phyloP scores from a whole-genome alignment of 208 protist genomes.

The Leishmania turanica region DNA sequence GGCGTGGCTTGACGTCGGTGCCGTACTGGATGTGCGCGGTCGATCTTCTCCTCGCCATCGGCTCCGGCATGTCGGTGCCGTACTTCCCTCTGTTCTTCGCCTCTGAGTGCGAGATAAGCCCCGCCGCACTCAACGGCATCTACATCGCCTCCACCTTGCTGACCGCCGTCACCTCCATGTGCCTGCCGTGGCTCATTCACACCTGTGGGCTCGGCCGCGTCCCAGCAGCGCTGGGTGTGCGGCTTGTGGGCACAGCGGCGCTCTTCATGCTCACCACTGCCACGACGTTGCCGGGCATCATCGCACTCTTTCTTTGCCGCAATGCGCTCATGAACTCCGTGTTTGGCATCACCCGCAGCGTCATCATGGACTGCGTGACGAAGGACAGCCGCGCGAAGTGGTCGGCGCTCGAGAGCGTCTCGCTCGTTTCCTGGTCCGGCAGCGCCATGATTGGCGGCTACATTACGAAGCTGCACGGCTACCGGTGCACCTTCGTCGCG shows the following conservation, averaged over 20 bases:
- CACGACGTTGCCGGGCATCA: constrained; percentile 5
- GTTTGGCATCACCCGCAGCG: constrained; percentile 57
- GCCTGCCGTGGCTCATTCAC: constrained; percentile 26
- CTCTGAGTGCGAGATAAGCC: constrained; percentile 20
- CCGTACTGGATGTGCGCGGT: constrained; percentile 56
- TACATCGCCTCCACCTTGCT: constrained; percentile 38
- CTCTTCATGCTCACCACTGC: constrained; percentile 32
- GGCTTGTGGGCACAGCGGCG: constrained; percentile 34
- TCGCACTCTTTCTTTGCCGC: constrained; percentile 42
- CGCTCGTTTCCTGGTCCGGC: constrained; percentile 63
- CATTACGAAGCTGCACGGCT: constrained; percentile 41
- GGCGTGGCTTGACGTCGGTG: constrained; percentile 20
- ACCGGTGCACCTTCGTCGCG: constrained; percentile 47
- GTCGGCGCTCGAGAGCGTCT: constrained; percentile 73
- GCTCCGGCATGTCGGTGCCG: constrained; percentile 57
- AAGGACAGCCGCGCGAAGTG: constrained; percentile 52
- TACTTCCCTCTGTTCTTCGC: constrained; percentile 58
- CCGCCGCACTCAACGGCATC: constrained; percentile 33
- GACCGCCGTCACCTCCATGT: constrained; percentile 30
- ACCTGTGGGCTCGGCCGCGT: constrained; percentile 26
- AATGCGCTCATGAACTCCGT: constrained; percentile 74
- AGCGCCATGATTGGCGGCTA: constrained; percentile 64
- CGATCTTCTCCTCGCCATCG: constrained; percentile 52
- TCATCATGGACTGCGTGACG: constrained; percentile 70
- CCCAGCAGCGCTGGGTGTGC: constrained; percentile 37